Evolutionary conservation across 495 filamentous ascomycete genomes (phyloP), one percentile per base, ranked within the genome.

Genomic region (Penicillium chermesinum): DNA sequence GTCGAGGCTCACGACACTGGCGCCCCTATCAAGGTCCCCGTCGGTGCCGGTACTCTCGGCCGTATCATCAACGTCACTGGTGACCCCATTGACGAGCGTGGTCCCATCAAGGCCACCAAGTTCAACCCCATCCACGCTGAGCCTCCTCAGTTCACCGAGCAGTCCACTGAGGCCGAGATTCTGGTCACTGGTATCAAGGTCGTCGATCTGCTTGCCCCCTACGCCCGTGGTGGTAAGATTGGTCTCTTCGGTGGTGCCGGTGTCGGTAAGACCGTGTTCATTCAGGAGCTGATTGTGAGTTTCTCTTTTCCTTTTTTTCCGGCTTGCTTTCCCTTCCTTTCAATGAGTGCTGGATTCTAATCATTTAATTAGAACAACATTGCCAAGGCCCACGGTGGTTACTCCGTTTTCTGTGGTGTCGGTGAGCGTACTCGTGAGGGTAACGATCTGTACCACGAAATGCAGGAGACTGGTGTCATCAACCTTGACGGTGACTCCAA

Each of bases 381-480:
- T 66, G 93, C 93, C 77, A 98, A 98, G 84, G 93, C 93, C 63
- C 93, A 98, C 79, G 94, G 93, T 93, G 93, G 93, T 91, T 98
- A 94, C 87, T 98, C 93, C 57, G 94, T 98, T 64, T 98, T 98
- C 85, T 95, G 88, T 70, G 93, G 93, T 89, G 93, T 98, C 74
- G 93, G 93, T 65, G 93, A 98, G 87, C 93, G 93, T 80, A 98
- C 93, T 66, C 93, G 93, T 86, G 93, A 98, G 85, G 93, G 93
- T 84, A 98, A 98, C 84, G 93, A 98, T 85, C 77, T 98, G 82
- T 98, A 98, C 86, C 94, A 98, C 80, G 93, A 98, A 87, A 98
- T 98, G 93, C 93, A 98, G 81, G 91, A 98, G 80, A 98, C 93
- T 66, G 84, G 85, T 77, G 93, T 98, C 83, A 98, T 98, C 77